Evolutionary conservation across 805 yeast species (phyloP), one percentile per base, ranked within the genome.

Genomic region (Saccharomyces mikatae): DNA sequence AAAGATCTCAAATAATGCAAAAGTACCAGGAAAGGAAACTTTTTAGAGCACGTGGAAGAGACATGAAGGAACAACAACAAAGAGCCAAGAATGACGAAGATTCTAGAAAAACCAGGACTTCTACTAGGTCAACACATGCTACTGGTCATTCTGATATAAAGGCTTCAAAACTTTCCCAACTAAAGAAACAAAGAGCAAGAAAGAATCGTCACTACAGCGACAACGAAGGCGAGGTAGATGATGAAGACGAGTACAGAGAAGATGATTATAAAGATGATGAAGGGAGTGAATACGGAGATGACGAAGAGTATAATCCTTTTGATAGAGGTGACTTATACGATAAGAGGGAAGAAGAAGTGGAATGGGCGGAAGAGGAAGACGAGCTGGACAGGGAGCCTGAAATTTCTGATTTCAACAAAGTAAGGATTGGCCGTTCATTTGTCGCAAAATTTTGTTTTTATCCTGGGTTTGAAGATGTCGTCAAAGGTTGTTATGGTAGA

Each of bases 1-100:
- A 92, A 54, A 88, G 99, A 71, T 81, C 89, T 8, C 97, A 90
- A 71, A 95, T 88, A 58, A 81, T 89, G 83, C 96, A 92, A 70
- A 83, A 87, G 60, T 91, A 77, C 71, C 84, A 87, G 56, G 98
- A 94, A 72, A 82, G 89, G 66, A 80, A 81, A 68, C 84, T 86
- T 63, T 81, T 95, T 63, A 89, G 87, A 29, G 85, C 89, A 67
- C 86, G 98, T 71, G 86, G 89, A 62, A 81, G 76, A 65, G 82
- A 80, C 26, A 59, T 67, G 44, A 62, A 64, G 54, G 62, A 62
- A 49, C 69, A 66, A 47, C 68, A 60, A 59, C 67, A 58, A 57
- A 62, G 63, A 54, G 61, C 46, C 56, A 36, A 36, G 24, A 17
- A 36, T 17, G 24, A 36, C 24, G 59, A 58, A 57, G 62, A 60